phyloP scores from a whole-genome alignment of 1,284 basidiomycete species.

The Rhodotorula sp. region DNA sequence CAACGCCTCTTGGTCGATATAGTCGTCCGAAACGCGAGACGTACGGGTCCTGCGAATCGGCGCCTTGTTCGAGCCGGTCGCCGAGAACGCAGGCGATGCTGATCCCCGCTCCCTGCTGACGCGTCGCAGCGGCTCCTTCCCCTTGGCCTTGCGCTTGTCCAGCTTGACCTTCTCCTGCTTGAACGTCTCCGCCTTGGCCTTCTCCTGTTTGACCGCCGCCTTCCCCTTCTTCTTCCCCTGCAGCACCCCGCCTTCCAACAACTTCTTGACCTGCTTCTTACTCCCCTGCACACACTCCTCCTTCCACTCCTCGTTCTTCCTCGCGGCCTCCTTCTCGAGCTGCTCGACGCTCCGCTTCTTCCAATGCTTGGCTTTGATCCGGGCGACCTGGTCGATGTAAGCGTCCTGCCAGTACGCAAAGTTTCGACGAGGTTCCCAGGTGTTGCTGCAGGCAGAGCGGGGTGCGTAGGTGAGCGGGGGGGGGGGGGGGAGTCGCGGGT shows the following conservation, averaged over 20 bases:
- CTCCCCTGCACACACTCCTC: background rate
- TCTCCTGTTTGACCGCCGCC: background rate
- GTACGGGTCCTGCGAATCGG: background rate
- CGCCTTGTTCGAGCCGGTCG: background rate
- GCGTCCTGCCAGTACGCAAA: background rate
- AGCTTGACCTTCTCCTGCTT: background rate
- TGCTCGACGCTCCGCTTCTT: too few relatives aligned
- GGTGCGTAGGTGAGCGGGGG: background rate
- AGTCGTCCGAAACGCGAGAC: too few relatives aligned
- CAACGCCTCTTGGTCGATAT: background rate
- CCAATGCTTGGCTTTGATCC: background rate
- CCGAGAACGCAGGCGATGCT: too few relatives aligned
- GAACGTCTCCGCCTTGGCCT: background rate
- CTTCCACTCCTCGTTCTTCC: background rate
- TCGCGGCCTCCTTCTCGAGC: background rate
- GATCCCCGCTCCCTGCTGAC: background rate
- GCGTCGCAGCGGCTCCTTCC: background rate
- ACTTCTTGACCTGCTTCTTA: background rate
- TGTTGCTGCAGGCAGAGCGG: background rate
- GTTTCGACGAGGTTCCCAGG: slow-evolving; percentile 11
- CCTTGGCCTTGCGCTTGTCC: background rate
- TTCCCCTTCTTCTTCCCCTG: background rate
- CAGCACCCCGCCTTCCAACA: background rate
- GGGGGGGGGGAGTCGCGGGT: background rate
- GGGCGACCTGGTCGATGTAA: background rate